These are phyloP conservation scores for Rhododendron ovatum DNA, from an alignment of 148 eudicot genomes.

Conservation along the genomic window DNA sequence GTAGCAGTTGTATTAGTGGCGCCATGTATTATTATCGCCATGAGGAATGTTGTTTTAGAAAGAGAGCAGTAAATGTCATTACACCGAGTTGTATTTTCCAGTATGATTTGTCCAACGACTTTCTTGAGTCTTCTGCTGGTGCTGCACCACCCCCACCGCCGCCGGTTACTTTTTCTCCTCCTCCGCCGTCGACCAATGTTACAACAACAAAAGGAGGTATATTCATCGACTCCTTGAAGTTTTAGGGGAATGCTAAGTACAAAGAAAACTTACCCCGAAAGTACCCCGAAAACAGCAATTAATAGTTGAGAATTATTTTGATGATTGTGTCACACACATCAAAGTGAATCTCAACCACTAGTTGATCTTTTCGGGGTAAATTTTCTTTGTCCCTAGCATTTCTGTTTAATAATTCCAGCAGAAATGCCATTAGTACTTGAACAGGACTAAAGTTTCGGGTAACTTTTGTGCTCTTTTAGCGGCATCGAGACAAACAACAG, in stretches of 20 bases:
- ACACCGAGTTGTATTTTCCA: neutral
- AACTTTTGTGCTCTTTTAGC: neutral
- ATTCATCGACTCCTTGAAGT: neutral
- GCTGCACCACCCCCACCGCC: slow-evolving; percentile 4
- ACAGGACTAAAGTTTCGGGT: neutral
- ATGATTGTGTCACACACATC: too few relatives aligned
- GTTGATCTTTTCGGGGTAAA: too few relatives aligned
- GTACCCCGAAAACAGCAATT: too few relatives aligned
- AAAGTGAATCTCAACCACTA: too few relatives aligned
- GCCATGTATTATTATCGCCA: too few relatives aligned
- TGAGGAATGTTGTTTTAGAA: too few relatives aligned
- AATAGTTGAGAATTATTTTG: too few relatives aligned
- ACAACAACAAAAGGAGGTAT: neutral
- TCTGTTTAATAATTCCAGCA: neutral
- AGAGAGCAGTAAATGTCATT: neutral
- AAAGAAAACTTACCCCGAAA: too few relatives aligned
- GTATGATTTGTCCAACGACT: neutral
- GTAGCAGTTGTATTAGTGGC: too few relatives aligned
- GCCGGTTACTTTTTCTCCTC: neutral
- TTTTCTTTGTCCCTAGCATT: too few relatives aligned
- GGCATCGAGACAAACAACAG: neutral
- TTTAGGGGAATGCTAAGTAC: too few relatives aligned
- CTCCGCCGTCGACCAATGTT: neutral
- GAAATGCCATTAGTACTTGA: neutral
- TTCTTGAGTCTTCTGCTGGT: neutral